Evolutionary conservation across 257 asterid genomes (phyloP).

Genomic region (Mentha longifolia): DNA sequence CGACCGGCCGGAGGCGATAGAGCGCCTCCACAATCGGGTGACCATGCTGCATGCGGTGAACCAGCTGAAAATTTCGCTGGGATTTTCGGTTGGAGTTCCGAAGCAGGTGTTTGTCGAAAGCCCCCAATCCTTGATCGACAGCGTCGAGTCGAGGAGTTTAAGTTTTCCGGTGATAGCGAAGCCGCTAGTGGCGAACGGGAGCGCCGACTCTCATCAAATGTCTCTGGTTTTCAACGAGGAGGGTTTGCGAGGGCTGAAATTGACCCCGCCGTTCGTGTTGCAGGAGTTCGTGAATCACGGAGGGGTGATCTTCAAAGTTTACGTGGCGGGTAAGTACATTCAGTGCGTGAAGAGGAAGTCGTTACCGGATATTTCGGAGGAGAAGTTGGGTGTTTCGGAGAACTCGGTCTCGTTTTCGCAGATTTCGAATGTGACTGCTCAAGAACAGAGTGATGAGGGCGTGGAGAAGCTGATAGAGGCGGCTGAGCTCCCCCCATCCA

Average conservation of each 20-base stretch:
- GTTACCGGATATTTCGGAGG: constrained; percentile 60
- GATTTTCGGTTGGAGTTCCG: constrained; percentile 51
- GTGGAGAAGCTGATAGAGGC: constrained; percentile 47
- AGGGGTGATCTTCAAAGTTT: constrained; percentile 81
- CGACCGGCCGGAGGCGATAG: constrained; percentile 58
- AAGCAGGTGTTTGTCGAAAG: constrained; percentile 59
- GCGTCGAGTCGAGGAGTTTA: constrained; percentile 27
- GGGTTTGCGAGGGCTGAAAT: constrained; percentile 50
- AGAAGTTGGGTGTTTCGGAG: constrained; percentile 32
- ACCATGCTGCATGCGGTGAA: constrained; percentile 73
- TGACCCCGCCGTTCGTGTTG: constrained; percentile 60
- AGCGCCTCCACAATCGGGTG: constrained; percentile 66
- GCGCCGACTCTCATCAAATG: constrained; percentile 73
- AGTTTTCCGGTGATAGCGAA: constrained; percentile 74
- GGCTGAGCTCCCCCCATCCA: constrained; percentile 59
- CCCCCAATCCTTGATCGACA: constrained; percentile 31
- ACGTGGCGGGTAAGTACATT: constrained; percentile 70
- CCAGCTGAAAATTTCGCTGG: constrained; percentile 32
- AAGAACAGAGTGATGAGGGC: constrained; percentile 45
- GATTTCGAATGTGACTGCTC: constrained; percentile 60
- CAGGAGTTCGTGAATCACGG: constrained; percentile 93
- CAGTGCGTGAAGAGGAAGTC: constrained; percentile 75
- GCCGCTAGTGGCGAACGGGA: constrained; percentile 66
- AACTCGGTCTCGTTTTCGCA: constrained; percentile 64
- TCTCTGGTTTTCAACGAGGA: constrained; percentile 55